A percentile compares a stretch with the other conserved stretches of the same genome.
Evolutionary conservation across 176 grass and related monocot genomes (phyloP).

Genomic region (Tuctoria greenei): DNA sequence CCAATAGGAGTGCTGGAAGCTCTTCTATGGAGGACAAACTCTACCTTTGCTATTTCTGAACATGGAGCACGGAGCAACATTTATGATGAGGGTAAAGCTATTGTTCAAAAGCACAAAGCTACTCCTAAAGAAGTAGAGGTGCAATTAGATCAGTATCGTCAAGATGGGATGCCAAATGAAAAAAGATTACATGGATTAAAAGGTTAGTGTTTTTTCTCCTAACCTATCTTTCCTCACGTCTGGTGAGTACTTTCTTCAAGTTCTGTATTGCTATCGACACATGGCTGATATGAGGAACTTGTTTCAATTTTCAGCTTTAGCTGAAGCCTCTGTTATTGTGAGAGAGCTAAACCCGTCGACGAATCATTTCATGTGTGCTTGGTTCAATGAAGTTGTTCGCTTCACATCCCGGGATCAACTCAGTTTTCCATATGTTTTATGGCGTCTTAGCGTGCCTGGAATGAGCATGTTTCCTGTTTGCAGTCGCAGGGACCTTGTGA

Average conservation of each 20-base stretch:
- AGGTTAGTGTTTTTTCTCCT: slow-evolving; percentile 36
- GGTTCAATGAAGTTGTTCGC: slow-evolving; percentile 95
- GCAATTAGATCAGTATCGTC: slow-evolving; percentile 71
- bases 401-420: slow-evolving; percentile 97
- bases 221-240: slow-evolving; percentile 31
- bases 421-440: slow-evolving; percentile 86
- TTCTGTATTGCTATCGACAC: background rate
- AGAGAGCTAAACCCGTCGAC: slow-evolving; percentile 70
- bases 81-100: slow-evolving; percentile 81
- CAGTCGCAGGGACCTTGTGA: slow-evolving; percentile 87
- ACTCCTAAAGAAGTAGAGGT: slow-evolving; percentile 88
- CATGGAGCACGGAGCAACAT: slow-evolving; percentile 87
- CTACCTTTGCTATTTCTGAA: slow-evolving; percentile 89
- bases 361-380: slow-evolving; percentile 89
- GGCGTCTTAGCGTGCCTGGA: slow-evolving; percentile 66
- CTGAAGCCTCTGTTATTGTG: slow-evolving; percentile 87
- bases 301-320: slow-evolving; percentile 67
- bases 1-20: slow-evolving; percentile 79
- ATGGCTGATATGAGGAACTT: slow-evolving; percentile 1
- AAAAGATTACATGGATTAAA: slow-evolving; percentile 57
- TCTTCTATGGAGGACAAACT: slow-evolving; percentile 85
- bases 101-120: slow-evolving; percentile 90
- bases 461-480: slow-evolving; percentile 89
- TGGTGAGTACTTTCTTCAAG: background rate
- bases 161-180: slow-evolving; percentile 64